Percentiles rank a stretch among this genome's conserved stretches.
Conservation (phyloP, 2,329 filamentous ascomycete species). For the Graphilbum fragrans region DNA sequence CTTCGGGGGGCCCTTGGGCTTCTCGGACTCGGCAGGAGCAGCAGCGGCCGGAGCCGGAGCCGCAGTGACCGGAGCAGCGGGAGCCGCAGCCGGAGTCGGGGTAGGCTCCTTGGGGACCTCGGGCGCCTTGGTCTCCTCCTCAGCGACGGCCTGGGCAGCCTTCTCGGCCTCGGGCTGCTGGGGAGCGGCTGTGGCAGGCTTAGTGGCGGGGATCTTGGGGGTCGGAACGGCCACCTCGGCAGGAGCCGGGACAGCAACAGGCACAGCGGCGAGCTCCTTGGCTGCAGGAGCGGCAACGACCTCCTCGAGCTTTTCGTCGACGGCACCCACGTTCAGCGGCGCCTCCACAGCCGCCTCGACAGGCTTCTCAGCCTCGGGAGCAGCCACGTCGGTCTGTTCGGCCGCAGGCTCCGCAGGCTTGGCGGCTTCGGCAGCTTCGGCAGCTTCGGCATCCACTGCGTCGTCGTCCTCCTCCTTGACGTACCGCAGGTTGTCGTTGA, state of each 20-base stretch:
- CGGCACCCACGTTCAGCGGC: constrained; percentile 34
- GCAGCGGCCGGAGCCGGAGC: constrained; percentile 24
- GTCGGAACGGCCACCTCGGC: not conserved
- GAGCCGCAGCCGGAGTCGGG: constrained; percentile 39
- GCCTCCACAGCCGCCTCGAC: constrained; percentile 14
- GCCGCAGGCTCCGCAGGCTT: constrained; percentile 18
- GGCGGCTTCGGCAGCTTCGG: constrained; percentile 14
- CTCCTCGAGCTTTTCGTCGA: constrained; percentile 70
- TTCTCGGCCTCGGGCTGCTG: constrained; percentile 33
- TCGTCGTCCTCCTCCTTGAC: constrained; percentile 76
- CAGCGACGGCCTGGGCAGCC: constrained; percentile 37
- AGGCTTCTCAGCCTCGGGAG: constrained; percentile 27
- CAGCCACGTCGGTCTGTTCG: constrained; percentile 25
- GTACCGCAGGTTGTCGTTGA: constrained; percentile 97
- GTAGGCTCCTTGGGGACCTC: constrained; percentile 57
- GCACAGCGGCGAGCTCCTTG: constrained; percentile 26
- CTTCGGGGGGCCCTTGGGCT: constrained; percentile 39
- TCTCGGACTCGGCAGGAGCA: constrained; percentile 28
- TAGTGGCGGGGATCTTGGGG: constrained; percentile 19
- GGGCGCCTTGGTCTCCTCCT: constrained; percentile 41
- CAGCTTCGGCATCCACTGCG: constrained; percentile 32
- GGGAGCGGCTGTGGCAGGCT: constrained; percentile 14
- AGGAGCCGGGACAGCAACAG: constrained; percentile 9
- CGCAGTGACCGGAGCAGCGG: constrained; percentile 26
- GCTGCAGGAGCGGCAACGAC: constrained; percentile 21